Evolutionary conservation across 768 basidiomycete genomes (phyloP).

Genomic region (Xerocomellus amylosporus): DNA sequence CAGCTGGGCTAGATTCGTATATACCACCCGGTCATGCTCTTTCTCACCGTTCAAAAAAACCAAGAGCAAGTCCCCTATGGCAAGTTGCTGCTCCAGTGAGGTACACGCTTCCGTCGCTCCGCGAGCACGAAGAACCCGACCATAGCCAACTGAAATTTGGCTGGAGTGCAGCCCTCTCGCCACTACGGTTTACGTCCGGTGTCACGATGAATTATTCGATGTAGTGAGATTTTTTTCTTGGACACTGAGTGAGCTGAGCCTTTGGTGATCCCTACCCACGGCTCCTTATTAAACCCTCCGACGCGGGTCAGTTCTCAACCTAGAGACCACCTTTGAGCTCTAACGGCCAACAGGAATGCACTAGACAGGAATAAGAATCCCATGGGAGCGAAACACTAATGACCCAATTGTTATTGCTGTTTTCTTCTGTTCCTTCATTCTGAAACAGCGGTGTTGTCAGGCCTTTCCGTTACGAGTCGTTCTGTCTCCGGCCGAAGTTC

Average conservation of each 20-base stretch:
- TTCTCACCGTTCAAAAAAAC: no score
- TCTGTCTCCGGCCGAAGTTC: neutral
- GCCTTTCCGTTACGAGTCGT: neutral
- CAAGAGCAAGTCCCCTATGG: neutral
- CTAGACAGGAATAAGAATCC: neutral
- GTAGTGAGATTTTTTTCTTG: neutral
- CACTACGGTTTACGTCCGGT: neutral
- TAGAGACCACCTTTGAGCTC: no score
- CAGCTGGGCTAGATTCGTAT: neutral
- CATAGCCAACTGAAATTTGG: neutral
- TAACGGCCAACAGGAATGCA: no score
- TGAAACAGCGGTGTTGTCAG: neutral
- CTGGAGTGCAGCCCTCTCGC: neutral
- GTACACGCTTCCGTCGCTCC: neutral
- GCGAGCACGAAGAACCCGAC: neutral
- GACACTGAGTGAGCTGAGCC: no score
- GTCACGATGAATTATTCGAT: neutral
- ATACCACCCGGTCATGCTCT: neutral
- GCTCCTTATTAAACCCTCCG: no score
- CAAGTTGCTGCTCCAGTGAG: neutral
- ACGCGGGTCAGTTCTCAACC: neutral
- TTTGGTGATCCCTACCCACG: neutral
- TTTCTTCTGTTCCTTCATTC: no score
- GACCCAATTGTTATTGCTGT: neutral
- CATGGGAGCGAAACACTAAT: neutral